Percentiles rank a stretch among this genome's conserved stretches.
phyloP scores from a whole-genome alignment of 2,329 filamentous ascomycete species.

The Hypoxylon rubiginosum region DNA sequence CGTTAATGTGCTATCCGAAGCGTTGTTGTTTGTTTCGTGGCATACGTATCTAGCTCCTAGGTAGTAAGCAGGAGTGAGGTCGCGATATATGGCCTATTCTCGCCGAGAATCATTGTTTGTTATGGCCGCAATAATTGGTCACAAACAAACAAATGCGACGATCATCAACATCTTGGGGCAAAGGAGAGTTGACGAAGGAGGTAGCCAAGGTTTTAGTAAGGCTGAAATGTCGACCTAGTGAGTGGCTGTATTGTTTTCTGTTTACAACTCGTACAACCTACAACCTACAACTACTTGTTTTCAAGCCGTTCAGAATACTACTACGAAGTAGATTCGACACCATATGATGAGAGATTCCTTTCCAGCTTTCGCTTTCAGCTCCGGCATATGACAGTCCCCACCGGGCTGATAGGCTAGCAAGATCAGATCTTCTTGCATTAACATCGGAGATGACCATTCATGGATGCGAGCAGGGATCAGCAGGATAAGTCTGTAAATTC shows the following conservation, averaged over 20 bases:
- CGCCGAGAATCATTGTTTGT: conserved; percentile 24
- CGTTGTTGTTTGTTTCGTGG: conserved; percentile 17
- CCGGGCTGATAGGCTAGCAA: conserved; percentile 28
- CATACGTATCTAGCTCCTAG: conserved; percentile 3
- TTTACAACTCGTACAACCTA: background rate
- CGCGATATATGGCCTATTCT: conserved; percentile 18
- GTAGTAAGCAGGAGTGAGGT: conserved; percentile 13
- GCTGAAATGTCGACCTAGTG: conserved; percentile 20
- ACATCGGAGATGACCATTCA: conserved; percentile 46
- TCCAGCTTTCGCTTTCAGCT: conserved; percentile 23
- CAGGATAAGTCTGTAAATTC: conserved; percentile 24
- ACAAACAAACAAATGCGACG: conserved; percentile 21
- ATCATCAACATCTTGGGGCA: conserved; percentile 6
- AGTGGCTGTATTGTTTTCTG: background rate
- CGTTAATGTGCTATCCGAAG: conserved; percentile 4
- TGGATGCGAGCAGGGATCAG: conserved; percentile 30
- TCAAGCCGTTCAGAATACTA: conserved; percentile 1
- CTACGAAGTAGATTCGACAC: too few relatives aligned
- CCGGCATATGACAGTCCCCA: conserved; percentile 31
- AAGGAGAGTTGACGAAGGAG: background rate
- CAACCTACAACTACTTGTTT: conserved; percentile 5
- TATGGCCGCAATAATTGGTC: conserved; percentile 22
- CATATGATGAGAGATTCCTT: conserved; percentile 5
- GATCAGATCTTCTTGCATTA: conserved; percentile 46
- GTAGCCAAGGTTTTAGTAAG: conserved; percentile 20